phyloP scores from a whole-genome alignment of 305 asterid genomes.

The Solanum hybrid region DNA sequence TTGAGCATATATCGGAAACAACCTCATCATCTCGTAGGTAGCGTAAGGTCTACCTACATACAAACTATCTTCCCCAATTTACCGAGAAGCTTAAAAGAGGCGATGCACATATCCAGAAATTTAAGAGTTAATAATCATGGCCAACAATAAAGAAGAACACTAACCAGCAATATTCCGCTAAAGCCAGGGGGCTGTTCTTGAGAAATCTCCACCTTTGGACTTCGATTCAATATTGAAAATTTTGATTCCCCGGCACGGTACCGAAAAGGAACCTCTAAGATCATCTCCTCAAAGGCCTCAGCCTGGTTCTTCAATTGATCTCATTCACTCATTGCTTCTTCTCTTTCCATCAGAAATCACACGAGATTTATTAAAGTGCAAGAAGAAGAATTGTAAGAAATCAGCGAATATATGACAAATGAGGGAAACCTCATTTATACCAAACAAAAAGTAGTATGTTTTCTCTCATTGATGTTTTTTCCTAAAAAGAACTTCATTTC shows the following conservation, averaged over 20 bases:
- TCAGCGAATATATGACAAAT: neutral
- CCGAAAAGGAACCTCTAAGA: neutral
- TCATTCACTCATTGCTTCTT: neutral
- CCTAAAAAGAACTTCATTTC: no score
- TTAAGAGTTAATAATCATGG: neutral
- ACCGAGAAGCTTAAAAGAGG: neutral
- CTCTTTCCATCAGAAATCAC: neutral
- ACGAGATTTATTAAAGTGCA: neutral
- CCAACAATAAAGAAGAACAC: neutral
- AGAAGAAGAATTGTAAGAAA: neutral
- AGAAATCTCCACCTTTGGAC: neutral
- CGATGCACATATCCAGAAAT: neutral
- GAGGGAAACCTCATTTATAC: neutral
- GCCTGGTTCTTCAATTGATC: neutral
- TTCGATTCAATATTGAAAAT: no score
- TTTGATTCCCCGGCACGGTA: neutral
- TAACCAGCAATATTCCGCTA: neutral
- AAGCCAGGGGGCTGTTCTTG: neutral
- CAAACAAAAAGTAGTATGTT: neutral
- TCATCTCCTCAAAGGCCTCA: neutral
- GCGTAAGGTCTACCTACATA: neutral
- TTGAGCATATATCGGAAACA: neutral
- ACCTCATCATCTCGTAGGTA: neutral
- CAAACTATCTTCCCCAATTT: neutral
- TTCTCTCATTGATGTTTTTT: neutral